phyloP scores from a whole-genome alignment of 495 filamentous ascomycete species.

The Usnea hakonensis region DNA sequence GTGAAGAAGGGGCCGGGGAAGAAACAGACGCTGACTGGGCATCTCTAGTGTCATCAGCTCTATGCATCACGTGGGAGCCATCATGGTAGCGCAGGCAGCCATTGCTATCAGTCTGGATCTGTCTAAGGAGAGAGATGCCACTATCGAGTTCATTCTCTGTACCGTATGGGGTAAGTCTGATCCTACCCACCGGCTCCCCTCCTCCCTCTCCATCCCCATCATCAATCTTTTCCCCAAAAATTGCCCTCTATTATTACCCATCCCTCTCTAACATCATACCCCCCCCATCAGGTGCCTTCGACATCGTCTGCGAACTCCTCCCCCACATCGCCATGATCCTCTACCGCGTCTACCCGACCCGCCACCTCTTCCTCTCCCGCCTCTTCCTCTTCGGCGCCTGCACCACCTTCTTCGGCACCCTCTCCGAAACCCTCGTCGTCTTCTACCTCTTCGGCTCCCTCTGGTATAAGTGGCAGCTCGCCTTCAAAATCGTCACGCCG shows the following conservation, averaged over 20 bases:
- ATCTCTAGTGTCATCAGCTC: constrained; percentile 33
- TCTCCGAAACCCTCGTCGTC: constrained; percentile 38
- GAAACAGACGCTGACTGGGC: neutral
- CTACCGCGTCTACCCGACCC: constrained; percentile 36
- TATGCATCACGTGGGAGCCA: constrained; percentile 40
- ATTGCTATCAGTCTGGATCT: constrained; percentile 39
- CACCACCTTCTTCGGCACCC: constrained; percentile 37
- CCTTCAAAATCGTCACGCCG: constrained; percentile 43
- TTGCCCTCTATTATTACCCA: neutral
- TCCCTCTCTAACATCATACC: neutral
- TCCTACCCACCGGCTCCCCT: no score
- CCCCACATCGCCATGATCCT: constrained; percentile 45
- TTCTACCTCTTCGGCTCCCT: constrained; percentile 44
- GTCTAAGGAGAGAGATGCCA: constrained; percentile 36
- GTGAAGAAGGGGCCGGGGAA: neutral
- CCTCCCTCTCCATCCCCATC: neutral
- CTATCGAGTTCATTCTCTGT: constrained; percentile 43
- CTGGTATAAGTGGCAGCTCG: constrained; percentile 40
- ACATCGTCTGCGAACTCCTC: constrained; percentile 43
- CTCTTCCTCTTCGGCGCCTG: constrained; percentile 35
- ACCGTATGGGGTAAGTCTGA: constrained; percentile 40
- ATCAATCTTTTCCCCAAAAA: neutral
- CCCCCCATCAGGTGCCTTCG: constrained; percentile 36
- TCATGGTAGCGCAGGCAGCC: constrained; percentile 41
- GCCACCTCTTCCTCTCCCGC: constrained; percentile 36